Evolutionary conservation across 768 basidiomycete species (phyloP).

Genomic region (Cystobasidium tubakii): DNA sequence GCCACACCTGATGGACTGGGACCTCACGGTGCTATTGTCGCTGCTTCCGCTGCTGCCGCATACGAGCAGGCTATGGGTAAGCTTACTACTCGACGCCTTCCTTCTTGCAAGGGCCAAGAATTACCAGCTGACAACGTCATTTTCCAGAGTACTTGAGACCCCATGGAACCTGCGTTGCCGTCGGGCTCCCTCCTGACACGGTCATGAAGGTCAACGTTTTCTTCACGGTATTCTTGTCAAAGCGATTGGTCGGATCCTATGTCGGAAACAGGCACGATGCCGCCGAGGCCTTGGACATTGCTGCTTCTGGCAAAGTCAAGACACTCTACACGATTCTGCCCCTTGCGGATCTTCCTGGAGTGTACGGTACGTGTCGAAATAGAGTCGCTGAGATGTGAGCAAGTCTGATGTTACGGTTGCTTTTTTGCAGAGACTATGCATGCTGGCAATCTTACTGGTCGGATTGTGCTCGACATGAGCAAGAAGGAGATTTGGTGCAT

Average conservation of each 20-base stretch:
- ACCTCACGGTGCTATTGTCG: slow-evolving; percentile 57
- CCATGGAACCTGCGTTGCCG: slow-evolving; percentile 68
- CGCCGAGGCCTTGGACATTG: slow-evolving; percentile 70
- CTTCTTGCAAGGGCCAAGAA: not conserved
- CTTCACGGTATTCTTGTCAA: slow-evolving; percentile 55
- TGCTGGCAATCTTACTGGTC: slow-evolving; percentile 43
- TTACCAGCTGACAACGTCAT: not conserved
- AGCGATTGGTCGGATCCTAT: slow-evolving; percentile 51
- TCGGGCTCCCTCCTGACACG: slow-evolving; percentile 64
- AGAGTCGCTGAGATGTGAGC: not conserved
- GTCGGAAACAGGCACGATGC: slow-evolving; percentile 75
- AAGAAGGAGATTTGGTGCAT: not conserved
- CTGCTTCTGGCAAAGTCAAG: slow-evolving; percentile 67
- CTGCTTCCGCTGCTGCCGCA: slow-evolving; percentile 50
- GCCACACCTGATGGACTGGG: slow-evolving; percentile 61
- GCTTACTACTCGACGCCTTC: too few relatives aligned
- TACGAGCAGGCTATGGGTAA: slow-evolving; percentile 52
- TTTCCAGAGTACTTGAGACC: slow-evolving; percentile 59
- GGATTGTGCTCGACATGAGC: slow-evolving; percentile 45
- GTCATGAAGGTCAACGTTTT: slow-evolving; percentile 57
- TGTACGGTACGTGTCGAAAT: slow-evolving; percentile 32
- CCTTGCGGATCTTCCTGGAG: slow-evolving; percentile 31
- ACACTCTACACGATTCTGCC: slow-evolving; percentile 15
- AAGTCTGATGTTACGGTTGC: slow-evolving; percentile 10
- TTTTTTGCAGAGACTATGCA: slow-evolving; percentile 40